A percentile compares a stretch with the other conserved stretches of the same genome.
Evolutionary conservation across 2,329 filamentous ascomycete species (phyloP).

Genomic region (Zasmidium citrigriseum): DNA sequence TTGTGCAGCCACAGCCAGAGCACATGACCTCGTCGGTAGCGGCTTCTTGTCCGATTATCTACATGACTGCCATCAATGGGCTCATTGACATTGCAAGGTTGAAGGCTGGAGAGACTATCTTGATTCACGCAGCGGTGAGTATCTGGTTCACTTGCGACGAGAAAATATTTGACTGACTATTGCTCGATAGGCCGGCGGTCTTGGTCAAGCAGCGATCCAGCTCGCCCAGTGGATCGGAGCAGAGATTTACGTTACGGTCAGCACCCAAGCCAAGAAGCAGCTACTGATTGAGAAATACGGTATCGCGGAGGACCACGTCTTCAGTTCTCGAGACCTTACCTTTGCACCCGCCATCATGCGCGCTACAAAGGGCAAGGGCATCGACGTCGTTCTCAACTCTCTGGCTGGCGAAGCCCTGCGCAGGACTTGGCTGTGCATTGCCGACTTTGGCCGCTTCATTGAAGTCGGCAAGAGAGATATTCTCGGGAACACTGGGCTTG

Average conservation of each 20-base stretch:
- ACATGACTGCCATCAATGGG: too few relatives aligned
- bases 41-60: too few relatives aligned
- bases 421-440: slow-evolving; percentile 25
- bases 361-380: slow-evolving; percentile 30
- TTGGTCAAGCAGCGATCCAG: slow-evolving; percentile 31
- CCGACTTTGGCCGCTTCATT: slow-evolving; percentile 37
- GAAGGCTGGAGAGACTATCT: too few relatives aligned
- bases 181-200: too few relatives aligned
- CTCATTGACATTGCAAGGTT: too few relatives aligned
- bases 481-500: slow-evolving; percentile 16
- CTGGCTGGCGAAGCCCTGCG: slow-evolving; percentile 31
- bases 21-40: too few relatives aligned
- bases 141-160: too few relatives aligned
- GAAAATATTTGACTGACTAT: too few relatives aligned
- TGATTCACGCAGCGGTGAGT: too few relatives aligned
- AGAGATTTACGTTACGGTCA: slow-evolving; percentile 32
- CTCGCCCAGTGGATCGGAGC: slow-evolving; percentile 25
- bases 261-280: slow-evolving; percentile 24
- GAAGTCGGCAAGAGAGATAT: slow-evolving; percentile 30
- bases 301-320: slow-evolving; percentile 32
- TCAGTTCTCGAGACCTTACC: slow-evolving; percentile 28
- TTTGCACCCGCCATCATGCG: slow-evolving; percentile 29
- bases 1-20: too few relatives aligned
- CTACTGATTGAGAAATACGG: slow-evolving; percentile 24
- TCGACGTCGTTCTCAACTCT: slow-evolving; percentile 38